These are phyloP conservation scores for Apophysomyces sp. DNA, from an alignment of 371 early-diverging fungal genomes.

Conservation along the genomic window DNA sequence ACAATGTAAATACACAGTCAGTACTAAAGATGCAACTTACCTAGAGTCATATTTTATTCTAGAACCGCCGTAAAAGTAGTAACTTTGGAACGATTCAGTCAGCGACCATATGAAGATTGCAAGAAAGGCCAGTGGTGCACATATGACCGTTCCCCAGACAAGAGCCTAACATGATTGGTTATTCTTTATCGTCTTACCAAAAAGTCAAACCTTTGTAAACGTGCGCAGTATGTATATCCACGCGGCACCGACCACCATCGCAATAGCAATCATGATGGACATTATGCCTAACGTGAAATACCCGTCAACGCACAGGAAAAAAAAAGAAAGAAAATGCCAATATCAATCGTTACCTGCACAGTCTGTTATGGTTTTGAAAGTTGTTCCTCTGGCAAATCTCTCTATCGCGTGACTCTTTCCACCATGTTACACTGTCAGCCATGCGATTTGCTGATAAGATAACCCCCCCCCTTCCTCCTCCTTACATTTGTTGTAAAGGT, in stretches of 20 bases:
- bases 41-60: neutral
- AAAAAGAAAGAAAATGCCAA: neutral
- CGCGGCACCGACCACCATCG: slow-evolving; percentile 49
- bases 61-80: slow-evolving; percentile 35
- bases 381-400: slow-evolving; percentile 40
- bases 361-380: slow-evolving; percentile 53
- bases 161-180: slow-evolving; percentile 39
- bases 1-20: neutral
- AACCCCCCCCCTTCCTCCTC: neutral
- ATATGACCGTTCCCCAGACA: slow-evolving; percentile 61
- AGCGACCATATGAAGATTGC: slow-evolving; percentile 58
- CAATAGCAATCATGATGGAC: slow-evolving; percentile 41
- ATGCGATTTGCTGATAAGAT: neutral
- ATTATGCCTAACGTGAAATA: slow-evolving; percentile 39
- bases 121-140: slow-evolving; percentile 54
- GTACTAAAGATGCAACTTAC: neutral
- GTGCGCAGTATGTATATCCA: slow-evolving; percentile 55
- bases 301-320: neutral
- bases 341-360: slow-evolving; percentile 53
- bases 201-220: slow-evolving; percentile 46
- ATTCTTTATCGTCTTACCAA: too few species aligned
- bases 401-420: slow-evolving; percentile 37
- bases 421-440: neutral
- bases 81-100: slow-evolving; percentile 48
- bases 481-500: slow-evolving; percentile 59